Evolutionary conservation across 306 rosid genomes (phyloP).

Genomic region (Senna siamea): DNA sequence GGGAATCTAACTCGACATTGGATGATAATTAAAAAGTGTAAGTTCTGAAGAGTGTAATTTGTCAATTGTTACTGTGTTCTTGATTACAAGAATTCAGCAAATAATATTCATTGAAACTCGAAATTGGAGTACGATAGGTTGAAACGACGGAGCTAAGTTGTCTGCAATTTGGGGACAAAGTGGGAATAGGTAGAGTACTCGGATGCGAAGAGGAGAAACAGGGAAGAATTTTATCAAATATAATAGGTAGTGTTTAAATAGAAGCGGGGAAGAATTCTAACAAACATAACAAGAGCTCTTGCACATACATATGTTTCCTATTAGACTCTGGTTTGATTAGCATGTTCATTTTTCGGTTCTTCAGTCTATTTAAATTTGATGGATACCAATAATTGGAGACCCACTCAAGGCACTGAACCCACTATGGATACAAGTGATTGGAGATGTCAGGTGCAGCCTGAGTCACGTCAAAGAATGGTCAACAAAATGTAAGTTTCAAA

Average conservation of each 20-base stretch:
- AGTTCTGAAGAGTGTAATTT: background rate
- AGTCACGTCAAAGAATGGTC: conserved; percentile 54
- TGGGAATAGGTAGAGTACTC: background rate
- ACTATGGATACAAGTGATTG: conserved; percentile 51
- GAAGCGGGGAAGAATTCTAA: background rate
- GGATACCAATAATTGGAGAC: conserved; percentile 53
- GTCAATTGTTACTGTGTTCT: background rate
- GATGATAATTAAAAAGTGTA: background rate
- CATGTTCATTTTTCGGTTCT: conserved; percentile 21
- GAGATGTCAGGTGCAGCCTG: conserved; percentile 51
- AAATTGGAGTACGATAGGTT: background rate
- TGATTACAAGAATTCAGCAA: background rate
- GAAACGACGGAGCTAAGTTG: background rate
- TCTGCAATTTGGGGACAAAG: background rate
- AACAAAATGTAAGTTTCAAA: conserved; percentile 56
- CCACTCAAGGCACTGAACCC: conserved; percentile 50
- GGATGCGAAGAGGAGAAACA: background rate
- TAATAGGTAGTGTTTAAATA: background rate
- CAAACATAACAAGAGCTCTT: too few relatives aligned
- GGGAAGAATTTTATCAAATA: background rate
- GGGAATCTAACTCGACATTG: background rate
- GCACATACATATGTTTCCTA: conserved; percentile 10
- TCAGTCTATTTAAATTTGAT: conserved; percentile 33
- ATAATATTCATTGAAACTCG: background rate
- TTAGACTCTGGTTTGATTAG: conserved; percentile 12